A percentile compares a stretch with the other conserved stretches of the same genome.
phyloP scores from a whole-genome alignment of 2,329 filamentous ascomycete genomes.

The Cladosporium sp. region DNA sequence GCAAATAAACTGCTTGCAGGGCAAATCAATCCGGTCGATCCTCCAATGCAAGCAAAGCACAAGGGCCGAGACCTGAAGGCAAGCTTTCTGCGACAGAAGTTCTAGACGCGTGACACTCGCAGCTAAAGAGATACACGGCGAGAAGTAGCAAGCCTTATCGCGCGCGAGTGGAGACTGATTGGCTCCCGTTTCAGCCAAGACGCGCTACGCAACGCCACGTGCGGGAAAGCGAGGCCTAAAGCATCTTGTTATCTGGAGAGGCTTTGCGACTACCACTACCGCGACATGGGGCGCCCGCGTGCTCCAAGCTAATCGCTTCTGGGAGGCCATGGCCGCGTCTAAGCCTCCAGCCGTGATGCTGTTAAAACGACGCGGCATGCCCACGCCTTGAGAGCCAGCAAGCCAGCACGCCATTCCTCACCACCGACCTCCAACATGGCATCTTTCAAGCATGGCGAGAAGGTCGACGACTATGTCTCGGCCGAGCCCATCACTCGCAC shows the following conservation, averaged over 20 bases:
- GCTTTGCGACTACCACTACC: background rate
- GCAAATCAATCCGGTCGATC: too few species aligned
- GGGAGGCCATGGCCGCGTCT: background rate
- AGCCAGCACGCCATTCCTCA: background rate
- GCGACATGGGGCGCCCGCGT: background rate
- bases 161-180: background rate
- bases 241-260: background rate
- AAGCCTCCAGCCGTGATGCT: background rate
- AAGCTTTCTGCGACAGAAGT: conserved; percentile 1
- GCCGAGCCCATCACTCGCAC: background rate
- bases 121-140: background rate
- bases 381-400: background rate
- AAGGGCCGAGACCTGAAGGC: background rate
- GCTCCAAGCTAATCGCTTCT: background rate
- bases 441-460: background rate
- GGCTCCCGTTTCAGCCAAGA: background rate
- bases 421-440: background rate
- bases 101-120: background rate
- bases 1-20: too few species aligned
- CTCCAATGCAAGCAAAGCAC: background rate
- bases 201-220: background rate
- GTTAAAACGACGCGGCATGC: background rate
- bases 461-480: background rate
- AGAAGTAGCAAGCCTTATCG: background rate
- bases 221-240: background rate